phyloP scores from a whole-genome alignment of 257 asterid species.

The Przewalskia tangutica region DNA sequence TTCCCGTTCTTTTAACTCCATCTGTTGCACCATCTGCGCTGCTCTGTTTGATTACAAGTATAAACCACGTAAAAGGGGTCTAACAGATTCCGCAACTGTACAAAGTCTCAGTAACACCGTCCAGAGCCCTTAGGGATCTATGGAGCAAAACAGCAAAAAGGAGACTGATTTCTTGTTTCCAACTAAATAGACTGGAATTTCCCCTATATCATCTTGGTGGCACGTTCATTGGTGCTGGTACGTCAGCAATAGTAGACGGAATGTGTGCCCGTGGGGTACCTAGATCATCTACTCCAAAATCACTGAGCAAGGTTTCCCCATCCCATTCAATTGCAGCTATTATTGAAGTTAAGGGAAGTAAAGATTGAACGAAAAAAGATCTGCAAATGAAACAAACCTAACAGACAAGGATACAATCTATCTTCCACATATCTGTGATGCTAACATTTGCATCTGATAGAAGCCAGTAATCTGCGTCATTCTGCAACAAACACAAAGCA shows the following conservation, averaged over 20 bases:
- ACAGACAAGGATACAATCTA: slow-evolving; percentile 48
- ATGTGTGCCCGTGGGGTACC: slow-evolving; percentile 35
- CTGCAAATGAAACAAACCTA: neutral
- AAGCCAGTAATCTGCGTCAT: slow-evolving; percentile 88
- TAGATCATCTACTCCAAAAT: slow-evolving; percentile 42
- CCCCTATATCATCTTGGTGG: slow-evolving; percentile 42
- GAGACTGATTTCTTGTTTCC: neutral
- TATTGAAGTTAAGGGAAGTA: slow-evolving; percentile 10
- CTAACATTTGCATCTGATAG: slow-evolving; percentile 71
- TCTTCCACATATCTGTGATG: slow-evolving; percentile 90
- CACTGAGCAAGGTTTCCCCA: slow-evolving; percentile 43
- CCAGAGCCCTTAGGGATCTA: neutral
- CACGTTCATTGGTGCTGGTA: slow-evolving; percentile 26
- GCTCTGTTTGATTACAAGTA: slow-evolving; percentile 1
- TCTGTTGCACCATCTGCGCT: neutral
- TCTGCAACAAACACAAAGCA: slow-evolving; percentile 33
- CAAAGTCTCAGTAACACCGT: neutral
- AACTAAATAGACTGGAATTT: neutral
- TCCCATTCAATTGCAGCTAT: slow-evolving; percentile 62
- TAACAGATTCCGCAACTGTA: slow-evolving; percentile 10
- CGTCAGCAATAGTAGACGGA: slow-evolving; percentile 29
- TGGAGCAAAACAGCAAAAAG: neutral
- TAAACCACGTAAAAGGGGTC: neutral
- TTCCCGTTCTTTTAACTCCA: neutral
- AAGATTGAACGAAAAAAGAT: neutral